Evolutionary conservation across 225 moss, liverwort and hornwort genomes (phyloP), one percentile per base, ranked within the genome.

Genomic region (Polytrichum commune): DNA sequence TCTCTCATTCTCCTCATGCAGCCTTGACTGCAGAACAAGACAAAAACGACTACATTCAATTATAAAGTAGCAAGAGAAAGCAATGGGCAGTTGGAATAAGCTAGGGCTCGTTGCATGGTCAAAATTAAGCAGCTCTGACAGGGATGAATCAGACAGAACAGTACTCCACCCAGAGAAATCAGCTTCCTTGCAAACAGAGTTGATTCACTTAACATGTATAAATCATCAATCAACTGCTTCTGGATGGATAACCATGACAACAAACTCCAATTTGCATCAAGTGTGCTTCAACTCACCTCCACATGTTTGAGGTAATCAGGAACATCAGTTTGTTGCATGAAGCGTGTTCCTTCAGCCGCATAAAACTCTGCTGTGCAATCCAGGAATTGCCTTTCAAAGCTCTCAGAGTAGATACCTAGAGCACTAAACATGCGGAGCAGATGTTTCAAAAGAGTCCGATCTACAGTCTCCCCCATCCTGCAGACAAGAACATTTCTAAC

Each of bases 381-480:
- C 69, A 95, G 82, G 78, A 98, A 98, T 71, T 91, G 91, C 76
- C 95, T 89, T 81, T 98, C 98, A 69, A 98, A 98, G 83, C 91
- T 98, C 71, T 95, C 98, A 72, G 95, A 86, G 74, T 98, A 98
- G 60, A 95, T 98, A 73, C 93, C 85, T 38, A 98, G 88, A 67
- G 93, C 95, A 82, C 87, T 90, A 65, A 95, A 98, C 98, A 98
- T 98, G 54, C 95, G 94, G 64, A 98, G 70, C 71, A 98, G 82
- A 74, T 98, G 98, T 84, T 98, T 98, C 74, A 98, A 74, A 72
- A 98, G 85, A 77, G 91, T 95, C 76, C 98, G 91, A 86, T 98
- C 95, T 73, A 95, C 98, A 60, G 95, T 91, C 83, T 98, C 95
- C 64, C 98, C 98, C 98, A 95, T 91, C 78, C 98, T 98, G 95